Evolutionary conservation across 305 asterid species (phyloP).

Genomic region (Fraxinus ornus): DNA sequence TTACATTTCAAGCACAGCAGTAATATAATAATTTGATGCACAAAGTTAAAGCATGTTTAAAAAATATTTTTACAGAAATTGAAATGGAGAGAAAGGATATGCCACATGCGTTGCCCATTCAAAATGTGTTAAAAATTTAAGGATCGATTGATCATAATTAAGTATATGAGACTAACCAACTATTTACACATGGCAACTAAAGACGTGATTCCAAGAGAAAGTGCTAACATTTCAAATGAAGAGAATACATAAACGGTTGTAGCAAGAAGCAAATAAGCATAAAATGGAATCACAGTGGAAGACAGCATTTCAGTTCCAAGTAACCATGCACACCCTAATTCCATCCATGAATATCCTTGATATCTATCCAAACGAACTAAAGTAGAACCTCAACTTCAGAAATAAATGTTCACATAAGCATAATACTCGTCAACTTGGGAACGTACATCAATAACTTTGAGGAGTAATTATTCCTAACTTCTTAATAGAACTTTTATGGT

Average conservation of each 20-base stretch:
- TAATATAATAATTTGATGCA: not conserved
- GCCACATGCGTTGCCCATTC: not conserved
- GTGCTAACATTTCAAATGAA: not conserved
- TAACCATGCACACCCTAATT: slow-evolving; percentile 16
- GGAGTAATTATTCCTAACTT: not conserved
- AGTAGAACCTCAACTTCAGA: slow-evolving; percentile 7
- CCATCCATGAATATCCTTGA: not conserved
- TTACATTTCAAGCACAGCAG: not conserved
- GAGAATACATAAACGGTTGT: not conserved
- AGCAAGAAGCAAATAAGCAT: not conserved
- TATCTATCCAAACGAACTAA: not conserved
- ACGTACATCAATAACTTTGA: not conserved
- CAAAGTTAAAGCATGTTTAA: not conserved
- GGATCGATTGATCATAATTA: not conserved
- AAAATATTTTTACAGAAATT: slow-evolving; percentile 6
- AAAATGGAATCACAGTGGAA: slow-evolving; percentile 18
- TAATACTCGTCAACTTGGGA: not conserved
- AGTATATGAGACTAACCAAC: slow-evolving; percentile 4
- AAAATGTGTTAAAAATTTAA: slow-evolving; percentile 8
- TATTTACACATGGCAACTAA: not conserved
- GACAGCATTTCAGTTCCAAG: slow-evolving; percentile 5
- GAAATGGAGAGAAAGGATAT: slow-evolving; percentile 9
- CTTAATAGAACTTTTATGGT: not conserved
- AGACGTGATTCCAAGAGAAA: not conserved
- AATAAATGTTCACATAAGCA: not conserved